phyloP scores from a whole-genome alignment of 306 rosid species.

The Astragalus glycyphyllos region DNA sequence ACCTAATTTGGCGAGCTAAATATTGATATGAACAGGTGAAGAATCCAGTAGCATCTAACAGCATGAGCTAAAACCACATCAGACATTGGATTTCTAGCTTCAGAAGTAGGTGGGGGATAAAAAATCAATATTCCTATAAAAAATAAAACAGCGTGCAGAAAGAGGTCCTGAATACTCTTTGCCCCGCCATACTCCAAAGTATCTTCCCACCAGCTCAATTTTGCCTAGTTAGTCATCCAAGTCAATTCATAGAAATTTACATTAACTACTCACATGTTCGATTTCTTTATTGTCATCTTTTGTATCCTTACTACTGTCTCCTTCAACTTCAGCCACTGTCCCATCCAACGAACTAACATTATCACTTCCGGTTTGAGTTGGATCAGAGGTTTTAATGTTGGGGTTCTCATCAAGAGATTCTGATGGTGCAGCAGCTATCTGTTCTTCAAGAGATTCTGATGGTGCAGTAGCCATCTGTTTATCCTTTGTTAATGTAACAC shows the following conservation, averaged over 20 bases:
- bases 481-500: constrained; percentile 45
- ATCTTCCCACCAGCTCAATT: constrained; percentile 76
- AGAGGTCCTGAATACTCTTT: constrained; percentile 53
- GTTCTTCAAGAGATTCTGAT: constrained; percentile 41
- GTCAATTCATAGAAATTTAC: constrained; percentile 60
- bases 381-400: constrained; percentile 42
- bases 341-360: constrained; percentile 40
- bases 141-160: constrained; percentile 43
- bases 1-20: constrained; percentile 49
- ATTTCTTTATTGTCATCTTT: constrained; percentile 45
- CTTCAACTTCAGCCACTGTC: constrained; percentile 35
- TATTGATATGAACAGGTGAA: constrained; percentile 58
- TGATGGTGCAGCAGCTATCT: constrained; percentile 46
- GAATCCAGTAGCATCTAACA: constrained; percentile 52
- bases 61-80: constrained; percentile 48
- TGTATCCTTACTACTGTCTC: constrained; percentile 44
- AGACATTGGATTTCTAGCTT: constrained; percentile 50
- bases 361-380: constrained; percentile 48
- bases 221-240: constrained; percentile 60
- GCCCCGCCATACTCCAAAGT: constrained; percentile 57
- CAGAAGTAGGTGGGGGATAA: constrained; percentile 64
- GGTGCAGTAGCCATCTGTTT: constrained; percentile 50
- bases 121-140: constrained; percentile 62
- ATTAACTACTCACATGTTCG: constrained; percentile 52
- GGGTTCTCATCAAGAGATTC: constrained; percentile 44